Conservation (phyloP, 257 asterid genomes). For the Jacaranda mimosifolia region DNA sequence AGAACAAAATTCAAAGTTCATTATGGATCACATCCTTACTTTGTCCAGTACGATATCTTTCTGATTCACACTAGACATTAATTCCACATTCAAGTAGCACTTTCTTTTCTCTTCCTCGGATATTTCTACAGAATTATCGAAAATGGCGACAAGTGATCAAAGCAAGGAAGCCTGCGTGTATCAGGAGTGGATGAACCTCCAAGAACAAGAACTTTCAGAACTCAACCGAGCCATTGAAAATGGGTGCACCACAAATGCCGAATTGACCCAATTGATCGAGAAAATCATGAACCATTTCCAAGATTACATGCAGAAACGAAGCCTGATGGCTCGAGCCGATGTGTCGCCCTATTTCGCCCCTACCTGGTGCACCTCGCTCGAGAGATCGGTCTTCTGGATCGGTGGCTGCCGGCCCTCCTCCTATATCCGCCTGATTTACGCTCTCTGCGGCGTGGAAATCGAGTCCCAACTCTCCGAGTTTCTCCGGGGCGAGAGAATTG, state of each 20-base stretch:
- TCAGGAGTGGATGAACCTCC: conserved; percentile 53
- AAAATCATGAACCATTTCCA: conserved; percentile 43
- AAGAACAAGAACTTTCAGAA: conserved; percentile 51
- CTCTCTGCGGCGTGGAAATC: conserved; percentile 48
- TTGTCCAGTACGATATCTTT: background rate
- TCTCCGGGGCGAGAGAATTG: conserved; percentile 43
- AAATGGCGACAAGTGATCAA: conserved; percentile 38
- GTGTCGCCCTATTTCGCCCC: conserved; percentile 59
- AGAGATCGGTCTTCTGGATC: conserved; percentile 64
- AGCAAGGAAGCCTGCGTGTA: conserved; percentile 40
- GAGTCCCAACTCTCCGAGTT: conserved; percentile 47
- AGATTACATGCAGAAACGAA: conserved; percentile 44
- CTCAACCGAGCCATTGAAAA: conserved; percentile 39
- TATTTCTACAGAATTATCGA: background rate
- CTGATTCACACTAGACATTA: background rate
- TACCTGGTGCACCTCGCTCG: conserved; percentile 59
- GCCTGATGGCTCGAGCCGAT: conserved; percentile 40
- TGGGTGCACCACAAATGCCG: conserved; percentile 16
- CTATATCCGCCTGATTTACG: conserved; percentile 54
- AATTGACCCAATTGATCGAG: conserved; percentile 41
- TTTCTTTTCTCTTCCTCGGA: background rate
- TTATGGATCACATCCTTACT: background rate
- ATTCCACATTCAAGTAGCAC: background rate
- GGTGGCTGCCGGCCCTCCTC: conserved; percentile 69
- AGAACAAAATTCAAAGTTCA: background rate